phyloP scores from a whole-genome alignment of 2,329 filamentous ascomycete species.

The Botrytis byssoidea region DNA sequence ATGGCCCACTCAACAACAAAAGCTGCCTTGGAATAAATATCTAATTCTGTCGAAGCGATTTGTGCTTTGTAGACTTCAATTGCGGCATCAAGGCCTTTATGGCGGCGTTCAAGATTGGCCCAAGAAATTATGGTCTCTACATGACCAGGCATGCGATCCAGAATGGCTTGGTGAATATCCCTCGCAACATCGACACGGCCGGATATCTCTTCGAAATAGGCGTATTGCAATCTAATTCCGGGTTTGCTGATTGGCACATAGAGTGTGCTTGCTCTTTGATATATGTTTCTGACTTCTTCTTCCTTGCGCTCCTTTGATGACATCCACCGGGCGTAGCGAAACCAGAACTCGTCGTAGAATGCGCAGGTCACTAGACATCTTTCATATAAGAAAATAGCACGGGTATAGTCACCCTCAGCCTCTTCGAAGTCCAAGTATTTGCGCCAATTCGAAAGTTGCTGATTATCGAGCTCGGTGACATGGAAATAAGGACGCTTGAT shows the following conservation, averaged over 20 bases:
- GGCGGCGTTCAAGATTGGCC: constrained; percentile 81
- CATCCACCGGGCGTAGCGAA: constrained; percentile 97
- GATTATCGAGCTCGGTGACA: constrained; percentile 84
- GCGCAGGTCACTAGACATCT: constrained; percentile 89
- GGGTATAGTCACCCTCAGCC: constrained; percentile 70
- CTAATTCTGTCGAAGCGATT: constrained; percentile 69
- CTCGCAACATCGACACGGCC: constrained; percentile 74
- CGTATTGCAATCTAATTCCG: constrained; percentile 82
- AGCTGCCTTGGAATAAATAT: constrained; percentile 79
- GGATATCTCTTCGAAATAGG: constrained; percentile 88
- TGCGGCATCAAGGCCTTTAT: constrained; percentile 78
- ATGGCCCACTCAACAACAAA: constrained; percentile 86
- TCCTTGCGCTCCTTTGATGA: constrained; percentile 73
- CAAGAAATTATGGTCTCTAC: constrained; percentile 85
- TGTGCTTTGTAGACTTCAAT: constrained; percentile 80
- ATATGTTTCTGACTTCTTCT: constrained; percentile 89
- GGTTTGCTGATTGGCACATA: constrained; percentile 86
- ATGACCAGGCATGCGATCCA: constrained; percentile 74
- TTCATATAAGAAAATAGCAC: constrained; percentile 85
- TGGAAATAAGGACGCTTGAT: constrained; percentile 97
- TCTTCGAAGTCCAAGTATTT: constrained; percentile 98
- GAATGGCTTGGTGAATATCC: constrained; percentile 79
- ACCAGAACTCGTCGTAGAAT: constrained; percentile 97
- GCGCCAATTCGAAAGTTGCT: constrained; percentile 85
- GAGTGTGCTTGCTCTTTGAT: constrained; percentile 78